Evolutionary conservation across 1,284 basidiomycete genomes (phyloP).

Genomic region (Macrocystidia cucumis): DNA sequence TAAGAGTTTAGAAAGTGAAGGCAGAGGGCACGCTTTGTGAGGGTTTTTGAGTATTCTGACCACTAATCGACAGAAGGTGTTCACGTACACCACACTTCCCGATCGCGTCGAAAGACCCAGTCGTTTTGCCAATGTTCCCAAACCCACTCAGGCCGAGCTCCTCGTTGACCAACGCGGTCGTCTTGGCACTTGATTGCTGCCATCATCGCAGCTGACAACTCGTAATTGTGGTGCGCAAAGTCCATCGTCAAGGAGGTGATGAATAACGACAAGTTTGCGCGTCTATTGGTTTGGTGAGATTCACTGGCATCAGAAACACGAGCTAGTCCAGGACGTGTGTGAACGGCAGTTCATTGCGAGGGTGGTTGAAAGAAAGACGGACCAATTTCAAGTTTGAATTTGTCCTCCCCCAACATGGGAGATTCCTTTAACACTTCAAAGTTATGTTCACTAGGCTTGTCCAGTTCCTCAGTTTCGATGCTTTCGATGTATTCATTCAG

Average conservation of each 20-base stretch:
- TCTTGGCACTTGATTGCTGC: conserved; percentile 64
- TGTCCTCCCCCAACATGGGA: conserved; percentile 59
- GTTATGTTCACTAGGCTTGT: conserved; percentile 9
- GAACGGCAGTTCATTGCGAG: no score
- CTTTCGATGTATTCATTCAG: conserved; percentile 46
- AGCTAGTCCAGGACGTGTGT: conserved; percentile 12
- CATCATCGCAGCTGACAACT: conserved; percentile 61
- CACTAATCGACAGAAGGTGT: neutral
- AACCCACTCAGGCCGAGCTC: conserved; percentile 62
- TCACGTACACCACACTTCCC: conserved; percentile 63
- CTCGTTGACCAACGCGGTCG: conserved; percentile 50
- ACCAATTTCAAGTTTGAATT: conserved; percentile 69
- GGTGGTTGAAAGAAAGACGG: conserved; percentile 12
- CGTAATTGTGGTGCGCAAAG: conserved; percentile 48
- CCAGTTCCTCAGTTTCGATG: conserved; percentile 13
- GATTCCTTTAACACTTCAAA: conserved; percentile 61
- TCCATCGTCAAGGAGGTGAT: conserved; percentile 62
- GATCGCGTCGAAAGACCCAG: conserved; percentile 57
- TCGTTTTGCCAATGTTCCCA: conserved; percentile 65
- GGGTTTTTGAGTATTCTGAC: conserved; percentile 1
- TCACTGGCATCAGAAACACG: no score
- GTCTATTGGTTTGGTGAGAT: no score
- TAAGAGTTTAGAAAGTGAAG: conserved; percentile 52
- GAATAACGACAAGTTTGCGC: conserved; percentile 51
- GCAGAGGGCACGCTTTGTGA: conserved; percentile 53